phyloP scores from a whole-genome alignment of 164 flowering plant genomes.

The Piper longum region DNA sequence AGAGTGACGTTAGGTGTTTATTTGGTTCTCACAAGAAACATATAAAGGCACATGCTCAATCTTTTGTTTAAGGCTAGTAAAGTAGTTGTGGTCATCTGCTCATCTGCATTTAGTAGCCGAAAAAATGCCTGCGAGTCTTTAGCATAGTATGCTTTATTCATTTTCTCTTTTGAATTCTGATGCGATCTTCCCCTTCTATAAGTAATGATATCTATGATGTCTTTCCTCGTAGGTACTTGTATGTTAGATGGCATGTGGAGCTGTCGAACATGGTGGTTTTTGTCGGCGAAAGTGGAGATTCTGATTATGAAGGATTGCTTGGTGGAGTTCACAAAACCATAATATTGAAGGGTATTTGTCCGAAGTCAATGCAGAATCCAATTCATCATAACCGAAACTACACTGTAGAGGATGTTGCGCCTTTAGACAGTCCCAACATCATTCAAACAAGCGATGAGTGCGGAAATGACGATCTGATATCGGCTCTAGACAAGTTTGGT shows the following conservation, averaged over 20 bases:
- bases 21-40: too few relatives aligned
- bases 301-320: slow-evolving; percentile 81
- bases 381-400: slow-evolving; percentile 53
- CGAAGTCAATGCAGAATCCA: slow-evolving; percentile 22
- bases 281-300: slow-evolving; percentile 84
- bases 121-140: too few relatives aligned
- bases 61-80: too few relatives aligned
- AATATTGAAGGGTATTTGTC: slow-evolving; percentile 53
- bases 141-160: too few relatives aligned
- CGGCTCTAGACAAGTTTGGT: slow-evolving; percentile 34
- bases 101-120: too few relatives aligned
- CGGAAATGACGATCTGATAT: slow-evolving; percentile 22
- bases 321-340: slow-evolving; percentile 81
- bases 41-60: too few relatives aligned
- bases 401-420: slow-evolving; percentile 67
- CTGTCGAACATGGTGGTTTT: slow-evolving; percentile 73
- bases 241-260: slow-evolving; percentile 74
- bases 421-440: slow-evolving; percentile 60
- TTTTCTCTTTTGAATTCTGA: neutral
- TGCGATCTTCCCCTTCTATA: neutral
- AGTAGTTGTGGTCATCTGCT: too few relatives aligned
- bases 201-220: neutral
- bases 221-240: slow-evolving; percentile 45
- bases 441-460: slow-evolving; percentile 32
- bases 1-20: too few relatives aligned